Base-by-base conservation (phyloP, 1,139 yeast genomes). In the Sugiyamaella paludigena region DNA sequence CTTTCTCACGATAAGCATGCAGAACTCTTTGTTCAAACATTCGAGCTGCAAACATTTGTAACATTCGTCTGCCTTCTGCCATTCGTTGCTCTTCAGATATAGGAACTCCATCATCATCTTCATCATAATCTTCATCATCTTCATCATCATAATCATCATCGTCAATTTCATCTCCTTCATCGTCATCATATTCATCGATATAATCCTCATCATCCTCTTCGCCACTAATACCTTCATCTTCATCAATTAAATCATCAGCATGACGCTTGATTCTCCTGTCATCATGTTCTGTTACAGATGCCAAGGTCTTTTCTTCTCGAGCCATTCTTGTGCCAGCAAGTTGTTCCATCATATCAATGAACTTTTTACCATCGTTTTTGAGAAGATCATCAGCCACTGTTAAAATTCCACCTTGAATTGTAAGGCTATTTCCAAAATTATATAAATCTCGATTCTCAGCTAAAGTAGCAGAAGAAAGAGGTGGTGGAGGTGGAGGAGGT, bases 301-400 rank as follows among this genome's bases (percentile, higher is more conserved):
- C 64, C 38, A 66, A 55, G 2, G 68, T 64, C 27, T 67, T 72
- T 62, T 68, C 77, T 56, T 77, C 81, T 49, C 84, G 67, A 0
- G 74, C 78, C 58, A 73, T 71, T 36, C 83, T 70, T n/a, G 80
- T 72, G 53, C 79, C 80, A 7, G 86, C 84, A 34, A 85, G 71
- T 48, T 80, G 76, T 62, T 85, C 95, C 82, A 87, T 82, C 80
- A 85, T 81, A 55, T 82, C 84, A 37, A 87, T 77, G 59, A 87
- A 86, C 47, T 81, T 77, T 57, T 77, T 77, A 28, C 95, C 95
- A 56, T 84, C 88, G 62, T 84, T 84, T 54, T 79, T 80, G 50
- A 86, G 71, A 30, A 87, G 67, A 62, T 87, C 95, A 56, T 87
- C 94, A 0, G 94, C 92, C 45, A 87, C 84, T 11, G 79, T 77